These are phyloP conservation scores for Evernia prunastri DNA, from an alignment of 495 filamentous ascomycete species.

Conservation along the genomic window DNA sequence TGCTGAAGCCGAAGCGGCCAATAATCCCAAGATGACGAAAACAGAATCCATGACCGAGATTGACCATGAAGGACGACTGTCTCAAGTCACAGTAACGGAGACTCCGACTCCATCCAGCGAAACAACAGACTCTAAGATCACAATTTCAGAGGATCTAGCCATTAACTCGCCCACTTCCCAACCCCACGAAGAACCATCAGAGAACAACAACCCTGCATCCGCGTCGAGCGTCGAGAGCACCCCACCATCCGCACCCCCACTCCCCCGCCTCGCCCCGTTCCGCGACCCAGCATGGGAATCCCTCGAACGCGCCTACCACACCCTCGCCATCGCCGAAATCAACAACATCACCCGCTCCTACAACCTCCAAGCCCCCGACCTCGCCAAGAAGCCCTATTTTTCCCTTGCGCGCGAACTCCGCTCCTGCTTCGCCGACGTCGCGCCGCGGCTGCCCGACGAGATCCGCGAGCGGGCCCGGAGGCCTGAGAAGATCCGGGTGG, in stretches of 20 bases:
- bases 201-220: neutral
- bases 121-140: conserved; percentile 17
- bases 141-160: conserved; percentile 23
- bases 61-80: conserved; percentile 35
- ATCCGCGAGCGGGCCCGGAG: conserved; percentile 63
- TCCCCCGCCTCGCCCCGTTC: conserved; percentile 38
- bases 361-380: conserved; percentile 86
- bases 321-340: conserved; percentile 68
- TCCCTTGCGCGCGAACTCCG: conserved; percentile 74
- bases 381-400: conserved; percentile 92
- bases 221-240: neutral
- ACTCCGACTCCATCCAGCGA: conserved; percentile 18
- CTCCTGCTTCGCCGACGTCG: conserved; percentile 77
- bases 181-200: neutral
- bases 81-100: conserved; percentile 40
- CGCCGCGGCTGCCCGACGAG: conserved; percentile 61
- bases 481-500: conserved; percentile 37
- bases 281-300: conserved; percentile 48
- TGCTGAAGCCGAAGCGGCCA: conserved; percentile 61
- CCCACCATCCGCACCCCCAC: conserved; percentile 22
- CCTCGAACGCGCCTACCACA: conserved; percentile 69
- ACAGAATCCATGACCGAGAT: conserved; percentile 43
- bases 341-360: conserved; percentile 81
- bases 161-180: conserved; percentile 2
- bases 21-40: conserved; percentile 39